Evolutionary conservation across 768 basidiomycete species (phyloP).

Genomic region (Fomitopsis pulvina): DNA sequence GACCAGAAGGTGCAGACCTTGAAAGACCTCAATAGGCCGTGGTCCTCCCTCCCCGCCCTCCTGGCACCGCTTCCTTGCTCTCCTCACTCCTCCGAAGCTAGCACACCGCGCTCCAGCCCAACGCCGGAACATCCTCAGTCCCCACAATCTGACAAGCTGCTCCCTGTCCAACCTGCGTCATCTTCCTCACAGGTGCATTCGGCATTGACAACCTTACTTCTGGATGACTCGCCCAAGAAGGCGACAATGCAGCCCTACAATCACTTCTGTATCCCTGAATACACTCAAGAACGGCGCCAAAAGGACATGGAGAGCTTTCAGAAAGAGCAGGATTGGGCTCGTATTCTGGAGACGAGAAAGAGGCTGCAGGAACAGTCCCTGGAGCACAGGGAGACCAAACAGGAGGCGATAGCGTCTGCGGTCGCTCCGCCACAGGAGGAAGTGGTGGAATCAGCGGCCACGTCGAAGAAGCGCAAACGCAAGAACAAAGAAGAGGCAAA

Average conservation of each 20-base stretch:
- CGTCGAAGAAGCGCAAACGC: constrained; percentile 21
- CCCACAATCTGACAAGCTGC: too few species aligned
- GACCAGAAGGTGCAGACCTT: constrained; percentile 44
- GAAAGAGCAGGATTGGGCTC: constrained; percentile 11
- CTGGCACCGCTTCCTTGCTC: constrained; percentile 5
- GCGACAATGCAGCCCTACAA: constrained; percentile 73
- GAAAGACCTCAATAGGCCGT: constrained; percentile 72
- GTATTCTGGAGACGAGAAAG: constrained; percentile 14
- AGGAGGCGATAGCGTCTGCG: background rate
- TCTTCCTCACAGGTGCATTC: constrained; percentile 27
- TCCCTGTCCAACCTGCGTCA: background rate
- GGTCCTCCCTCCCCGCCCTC: constrained; percentile 35
- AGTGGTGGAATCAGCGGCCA: background rate
- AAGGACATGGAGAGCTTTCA: constrained; percentile 28
- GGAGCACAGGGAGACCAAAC: constrained; percentile 1
- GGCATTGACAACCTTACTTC: constrained; percentile 39
- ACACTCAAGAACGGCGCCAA: constrained; percentile 38
- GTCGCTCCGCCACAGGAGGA: background rate
- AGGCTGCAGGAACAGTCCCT: constrained; percentile 16
- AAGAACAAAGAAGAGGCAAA: constrained; percentile 10
- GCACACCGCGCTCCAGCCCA: constrained; percentile 6
- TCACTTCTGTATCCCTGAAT: constrained; percentile 73
- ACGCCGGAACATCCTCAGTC: constrained; percentile 2
- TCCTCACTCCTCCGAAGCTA: constrained; percentile 7
- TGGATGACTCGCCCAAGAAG: constrained; percentile 48